A percentile compares a stretch with the other conserved stretches of the same genome.
Evolutionary conservation across 2,329 filamentous ascomycete genomes (phyloP).

Genomic region (Colletotrichum eleusines): DNA sequence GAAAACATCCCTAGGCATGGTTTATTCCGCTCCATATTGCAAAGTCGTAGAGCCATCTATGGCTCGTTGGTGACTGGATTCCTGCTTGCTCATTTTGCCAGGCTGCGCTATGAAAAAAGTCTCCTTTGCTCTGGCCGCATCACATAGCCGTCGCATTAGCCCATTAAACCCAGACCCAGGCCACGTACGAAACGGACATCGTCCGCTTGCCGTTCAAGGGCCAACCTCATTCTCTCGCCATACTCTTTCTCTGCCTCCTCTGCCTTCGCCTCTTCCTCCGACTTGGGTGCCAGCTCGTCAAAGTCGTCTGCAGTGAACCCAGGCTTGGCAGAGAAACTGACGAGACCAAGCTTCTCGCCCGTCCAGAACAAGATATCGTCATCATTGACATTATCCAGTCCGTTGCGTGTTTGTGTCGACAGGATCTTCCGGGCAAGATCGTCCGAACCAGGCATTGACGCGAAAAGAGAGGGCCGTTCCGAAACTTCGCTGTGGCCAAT

Average conservation of each 20-base stretch:
- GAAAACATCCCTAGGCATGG: not conserved
- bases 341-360: constrained; percentile 82
- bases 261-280: constrained; percentile 60
- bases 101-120: not conserved
- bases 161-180: constrained; percentile 56
- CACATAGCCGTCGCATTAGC: constrained; percentile 11
- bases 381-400: constrained; percentile 55
- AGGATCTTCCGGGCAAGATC: constrained; percentile 87
- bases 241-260: constrained; percentile 72
- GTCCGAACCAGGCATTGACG: constrained; percentile 65
- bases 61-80: not conserved
- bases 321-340: constrained; percentile 70
- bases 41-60: not conserved
- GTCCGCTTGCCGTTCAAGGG: constrained; percentile 81
- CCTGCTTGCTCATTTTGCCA: not conserved
- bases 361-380: constrained; percentile 89
- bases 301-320: constrained; percentile 65
- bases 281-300: constrained; percentile 57
- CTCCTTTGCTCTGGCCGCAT: not conserved
- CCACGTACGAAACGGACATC: constrained; percentile 81
- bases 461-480: constrained; percentile 63
- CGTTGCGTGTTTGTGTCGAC: constrained; percentile 62
- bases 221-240: constrained; percentile 77
- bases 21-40: not conserved
- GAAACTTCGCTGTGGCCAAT: constrained; percentile 67